Base-by-base conservation (phyloP, 345 rosid genomes). In the Rhodamnia rubescens region DNA sequence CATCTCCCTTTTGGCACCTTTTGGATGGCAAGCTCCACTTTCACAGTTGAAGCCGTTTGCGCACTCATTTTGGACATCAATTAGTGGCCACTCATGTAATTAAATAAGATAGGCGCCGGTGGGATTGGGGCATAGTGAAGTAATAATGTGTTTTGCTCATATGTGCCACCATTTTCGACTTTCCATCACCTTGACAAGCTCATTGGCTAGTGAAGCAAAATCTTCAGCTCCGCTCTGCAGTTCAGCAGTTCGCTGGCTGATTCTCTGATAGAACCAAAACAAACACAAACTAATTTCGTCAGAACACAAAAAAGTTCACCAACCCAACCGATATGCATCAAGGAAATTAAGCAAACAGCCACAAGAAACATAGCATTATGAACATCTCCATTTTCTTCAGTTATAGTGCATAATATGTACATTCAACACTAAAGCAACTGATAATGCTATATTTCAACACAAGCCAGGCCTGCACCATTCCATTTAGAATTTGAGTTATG, bases 111-210 rank as follows among this genome's bases (percentile, higher is more conserved):
- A 69, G 47, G 47, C 80, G 16, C 80, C 47, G 6, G 26, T 69
- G 80, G 80, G 80, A 32, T 69, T 12, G 80, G 20, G 32, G 87
- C 15, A 81, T 18, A 44, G 64, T 53, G 27, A 58, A 75, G 27
- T 69, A 61, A 42, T 55, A 81, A 50, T 14, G 51, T 32, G 82
- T 51, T 83, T 74, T 29, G 50, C 82, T 82, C 82, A 86, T 86
- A 83, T 74, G 27, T 83, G 85, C 97, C 98, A 97, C 98, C 97
- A 97, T 92, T 93, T 94, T 59, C 95, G 95, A 85, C 90, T 91
- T 89, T 95, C 98, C 98, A 97, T 94, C 84, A 87, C 91, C 90
- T 90, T 95, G 84, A 91, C 97, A 85, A 97, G 98, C 86, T 97
- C 96, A 24, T 86, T 83, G 75, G 98, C 98, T 90, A 94, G 85